These are phyloP conservation scores for Beta vulgaris DNA, from an alignment of 148 eudicot genomes.

Conservation along the genomic window DNA sequence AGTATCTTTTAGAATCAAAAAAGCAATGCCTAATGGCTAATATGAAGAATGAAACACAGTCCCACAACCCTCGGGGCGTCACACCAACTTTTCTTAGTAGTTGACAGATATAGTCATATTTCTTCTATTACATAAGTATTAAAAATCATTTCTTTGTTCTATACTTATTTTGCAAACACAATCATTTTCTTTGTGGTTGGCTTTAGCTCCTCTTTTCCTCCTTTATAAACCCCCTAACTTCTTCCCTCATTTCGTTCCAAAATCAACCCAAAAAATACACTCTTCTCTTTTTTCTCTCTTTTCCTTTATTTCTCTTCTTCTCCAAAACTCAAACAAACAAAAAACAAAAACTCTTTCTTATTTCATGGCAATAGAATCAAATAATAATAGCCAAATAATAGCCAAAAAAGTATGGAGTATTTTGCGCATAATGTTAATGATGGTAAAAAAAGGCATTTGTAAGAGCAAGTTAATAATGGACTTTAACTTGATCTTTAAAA, in stretches of 20 bases:
- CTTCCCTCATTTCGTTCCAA: constrained; percentile 28
- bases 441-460: constrained; percentile 42
- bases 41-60: neutral
- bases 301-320: neutral
- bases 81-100: neutral
- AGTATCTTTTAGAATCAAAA: too few relatives aligned
- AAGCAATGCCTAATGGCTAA: too few relatives aligned
- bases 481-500: constrained; percentile 41
- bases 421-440: constrained; percentile 20
- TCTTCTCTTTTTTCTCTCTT: neutral
- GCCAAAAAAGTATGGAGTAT: constrained; percentile 31
- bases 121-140: too few relatives aligned
- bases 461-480: constrained; percentile 55
- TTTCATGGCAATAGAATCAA: constrained; percentile 21
- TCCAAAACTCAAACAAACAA: neutral
- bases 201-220: constrained; percentile 2
- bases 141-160: neutral
- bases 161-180: too few relatives aligned
- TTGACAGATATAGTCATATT: constrained; percentile 1
- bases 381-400: constrained; percentile 19
- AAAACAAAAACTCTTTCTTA: neutral
- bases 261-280: constrained; percentile 8
- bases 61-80: neutral
- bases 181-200: constrained; percentile 12
- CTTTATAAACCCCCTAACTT: constrained; percentile 25